phyloP scores from a whole-genome alignment of 768 basidiomycete species.

The Sarcodon aspratus region DNA sequence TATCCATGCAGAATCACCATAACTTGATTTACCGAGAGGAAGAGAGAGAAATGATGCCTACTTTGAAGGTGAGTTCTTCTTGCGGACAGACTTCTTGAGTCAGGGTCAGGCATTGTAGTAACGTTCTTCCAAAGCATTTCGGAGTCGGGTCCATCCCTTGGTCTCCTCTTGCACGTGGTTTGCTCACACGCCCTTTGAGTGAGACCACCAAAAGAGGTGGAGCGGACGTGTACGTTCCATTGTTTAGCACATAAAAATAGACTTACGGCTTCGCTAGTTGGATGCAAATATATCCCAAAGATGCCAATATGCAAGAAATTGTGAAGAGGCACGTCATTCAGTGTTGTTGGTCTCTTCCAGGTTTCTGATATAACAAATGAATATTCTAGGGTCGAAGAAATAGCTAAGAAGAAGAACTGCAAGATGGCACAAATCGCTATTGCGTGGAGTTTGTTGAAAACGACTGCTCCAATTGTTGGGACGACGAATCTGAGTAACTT shows the following conservation, averaged over 20 bases:
- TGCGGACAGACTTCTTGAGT: not conserved
- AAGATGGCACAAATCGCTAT: constrained; percentile 36
- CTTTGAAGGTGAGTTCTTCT: constrained; percentile 10
- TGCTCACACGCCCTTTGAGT: constrained; percentile 13
- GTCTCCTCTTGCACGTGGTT: constrained; percentile 22
- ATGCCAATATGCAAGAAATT: too few relatives aligned
- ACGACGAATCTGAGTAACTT: constrained; percentile 21
- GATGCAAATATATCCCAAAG: too few relatives aligned
- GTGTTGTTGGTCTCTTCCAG: too few relatives aligned
- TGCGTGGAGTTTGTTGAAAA: constrained; percentile 28
- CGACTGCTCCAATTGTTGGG: constrained; percentile 28
- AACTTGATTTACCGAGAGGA: constrained; percentile 32
- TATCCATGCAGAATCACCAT: constrained; percentile 37
- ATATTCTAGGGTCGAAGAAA: constrained; percentile 21
- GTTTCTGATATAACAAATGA: not conserved
- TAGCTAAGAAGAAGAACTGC: constrained; percentile 26
- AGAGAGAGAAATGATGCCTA: constrained; percentile 24
- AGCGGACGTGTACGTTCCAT: constrained; percentile 11
- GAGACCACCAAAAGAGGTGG: constrained; percentile 10
- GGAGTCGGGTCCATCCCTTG: constrained; percentile 31
- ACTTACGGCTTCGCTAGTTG: too few relatives aligned
- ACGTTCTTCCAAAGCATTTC: constrained; percentile 7
- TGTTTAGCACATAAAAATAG: constrained; percentile 2
- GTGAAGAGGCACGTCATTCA: too few relatives aligned
- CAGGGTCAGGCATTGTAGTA: not conserved